phyloP scores from a whole-genome alignment of 129 eudicot genomes.

The Tanacetum coccineum region DNA sequence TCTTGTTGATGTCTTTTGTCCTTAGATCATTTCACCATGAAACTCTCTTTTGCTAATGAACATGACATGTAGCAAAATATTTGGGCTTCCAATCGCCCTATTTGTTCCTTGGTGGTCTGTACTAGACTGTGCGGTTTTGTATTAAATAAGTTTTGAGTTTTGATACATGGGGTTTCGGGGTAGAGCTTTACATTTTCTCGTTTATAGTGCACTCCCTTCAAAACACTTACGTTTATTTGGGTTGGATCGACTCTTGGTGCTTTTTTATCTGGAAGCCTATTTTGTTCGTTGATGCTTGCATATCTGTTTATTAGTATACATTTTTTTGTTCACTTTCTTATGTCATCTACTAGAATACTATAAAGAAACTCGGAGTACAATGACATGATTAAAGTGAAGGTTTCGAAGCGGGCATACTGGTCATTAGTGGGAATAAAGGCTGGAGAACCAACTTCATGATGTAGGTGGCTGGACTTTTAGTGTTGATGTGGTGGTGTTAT shows the following conservation, averaged over 20 bases:
- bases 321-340: too few relatives aligned
- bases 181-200: neutral
- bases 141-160: constrained; percentile 21
- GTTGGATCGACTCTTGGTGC: neutral
- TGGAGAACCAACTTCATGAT: neutral
- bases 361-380: too few relatives aligned
- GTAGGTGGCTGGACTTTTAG: neutral
- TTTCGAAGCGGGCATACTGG: neutral
- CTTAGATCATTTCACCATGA: constrained; percentile 12
- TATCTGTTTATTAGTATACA: neutral
- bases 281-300: neutral
- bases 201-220: neutral
- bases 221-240: neutral
- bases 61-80: constrained; percentile 9
- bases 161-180: neutral
- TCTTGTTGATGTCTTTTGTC: constrained; percentile 5
- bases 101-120: constrained; percentile 16
- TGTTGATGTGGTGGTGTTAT: constrained; percentile 8
- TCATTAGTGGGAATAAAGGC: neutral
- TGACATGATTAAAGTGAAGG: neutral
- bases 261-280: neutral
- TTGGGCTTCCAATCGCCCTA: constrained; percentile 13
- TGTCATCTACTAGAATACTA: too few relatives aligned
- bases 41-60: constrained; percentile 9
- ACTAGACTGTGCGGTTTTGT: constrained; percentile 18